A percentile compares a stretch with the other conserved stretches of the same genome.
Conservation (phyloP, 495 filamentous ascomycete genomes). For the Penicillium cinerascens region DNA sequence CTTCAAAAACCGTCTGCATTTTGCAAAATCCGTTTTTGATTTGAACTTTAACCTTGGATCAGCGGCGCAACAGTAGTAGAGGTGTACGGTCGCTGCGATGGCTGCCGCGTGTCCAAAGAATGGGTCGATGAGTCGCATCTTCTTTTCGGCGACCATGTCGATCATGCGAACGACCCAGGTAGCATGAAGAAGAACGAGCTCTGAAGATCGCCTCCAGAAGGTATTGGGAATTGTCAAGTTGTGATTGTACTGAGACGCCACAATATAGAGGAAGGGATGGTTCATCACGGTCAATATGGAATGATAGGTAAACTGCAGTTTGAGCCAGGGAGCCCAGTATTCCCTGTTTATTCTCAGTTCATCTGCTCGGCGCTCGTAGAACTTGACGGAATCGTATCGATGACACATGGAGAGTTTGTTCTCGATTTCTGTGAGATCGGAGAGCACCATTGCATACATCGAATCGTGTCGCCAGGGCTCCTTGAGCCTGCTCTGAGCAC, state of each 20-base stretch:
- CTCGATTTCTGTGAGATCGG: slow-evolving; percentile 43
- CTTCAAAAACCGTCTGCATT: slow-evolving; percentile 43
- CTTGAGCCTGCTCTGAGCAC: slow-evolving; percentile 37
- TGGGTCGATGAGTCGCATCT: slow-evolving; percentile 41
- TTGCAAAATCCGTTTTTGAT: slow-evolving; percentile 43
- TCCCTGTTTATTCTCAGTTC: slow-evolving; percentile 33
- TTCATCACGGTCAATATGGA: slow-evolving; percentile 44
- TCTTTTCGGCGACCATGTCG: slow-evolving; percentile 46
- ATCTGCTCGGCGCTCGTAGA: slow-evolving; percentile 39
- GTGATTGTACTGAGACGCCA: slow-evolving; percentile 43
- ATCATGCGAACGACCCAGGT: slow-evolving; percentile 50
- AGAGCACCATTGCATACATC: slow-evolving; percentile 41
- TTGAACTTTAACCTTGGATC: slow-evolving; percentile 44
- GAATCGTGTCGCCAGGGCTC: slow-evolving; percentile 48
- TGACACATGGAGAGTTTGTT: slow-evolving; percentile 44
- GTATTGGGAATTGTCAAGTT: slow-evolving; percentile 46
- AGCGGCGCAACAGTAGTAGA: slow-evolving; percentile 45
- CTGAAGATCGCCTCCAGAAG: slow-evolving; percentile 45
- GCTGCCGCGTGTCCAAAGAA: slow-evolving; percentile 44
- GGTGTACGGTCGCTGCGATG: slow-evolving; percentile 44
- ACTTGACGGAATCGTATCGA: slow-evolving; percentile 46
- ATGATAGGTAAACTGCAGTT: slow-evolving; percentile 47
- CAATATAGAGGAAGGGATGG: slow-evolving; percentile 47
- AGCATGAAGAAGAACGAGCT: slow-evolving; percentile 42
- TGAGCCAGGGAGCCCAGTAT: slow-evolving; percentile 46